Base-by-base conservation (phyloP, 352 stramenopile species). In the Blastocystis sp. region DNA sequence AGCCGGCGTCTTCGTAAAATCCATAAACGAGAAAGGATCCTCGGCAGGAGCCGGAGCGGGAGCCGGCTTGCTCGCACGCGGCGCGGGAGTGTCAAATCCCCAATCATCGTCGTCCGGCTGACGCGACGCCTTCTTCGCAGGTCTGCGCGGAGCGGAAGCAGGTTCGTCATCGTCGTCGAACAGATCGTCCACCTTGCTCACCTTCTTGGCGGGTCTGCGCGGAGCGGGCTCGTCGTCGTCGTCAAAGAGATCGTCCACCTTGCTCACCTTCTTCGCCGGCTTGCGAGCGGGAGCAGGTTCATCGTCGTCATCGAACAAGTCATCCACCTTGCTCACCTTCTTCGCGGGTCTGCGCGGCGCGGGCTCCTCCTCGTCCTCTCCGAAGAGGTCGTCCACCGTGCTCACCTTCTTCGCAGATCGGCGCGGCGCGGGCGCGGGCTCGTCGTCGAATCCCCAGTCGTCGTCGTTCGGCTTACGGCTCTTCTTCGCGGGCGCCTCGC, bases 21-120 rank as follows among this genome's bases (percentile, higher is more conserved):
- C 78, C 78, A 88, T 88, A 16, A n/a, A 55, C 16, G 31, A 29
- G 65, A 78, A 88, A 10, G 78, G 62, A 88, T 74, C 65, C 21
- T 61, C 61, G 10, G 16, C 70, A 35, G 50, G 35, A 37, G 59
- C 62, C 16, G 59, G 37, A 61, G 55, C 65, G 0, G 76, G 76
- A n/a, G 76, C 60, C 0, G 76, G 60, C 6, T 24, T 45, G 6
- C 59, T 3, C 16, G 78, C 78, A 24, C 63, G 63, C 6, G 63
- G 63, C 29, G 63, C 63, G 26, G 63, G 63, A 33, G 63, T 31
- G 31, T 63, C 50, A 24, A 31, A 45, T 19, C 39, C 39, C 29
- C 39, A 61, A 24, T 81, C 71, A 35, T 81, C 71, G 12, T 63
- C 50, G 29, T 19, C 41, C 31, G 71, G 26, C 50, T 81, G 62